These are phyloP conservation scores for Cylindrodendrum hubeiense DNA, from an alignment of 2,329 filamentous ascomycete species.

Conservation along the genomic window DNA sequence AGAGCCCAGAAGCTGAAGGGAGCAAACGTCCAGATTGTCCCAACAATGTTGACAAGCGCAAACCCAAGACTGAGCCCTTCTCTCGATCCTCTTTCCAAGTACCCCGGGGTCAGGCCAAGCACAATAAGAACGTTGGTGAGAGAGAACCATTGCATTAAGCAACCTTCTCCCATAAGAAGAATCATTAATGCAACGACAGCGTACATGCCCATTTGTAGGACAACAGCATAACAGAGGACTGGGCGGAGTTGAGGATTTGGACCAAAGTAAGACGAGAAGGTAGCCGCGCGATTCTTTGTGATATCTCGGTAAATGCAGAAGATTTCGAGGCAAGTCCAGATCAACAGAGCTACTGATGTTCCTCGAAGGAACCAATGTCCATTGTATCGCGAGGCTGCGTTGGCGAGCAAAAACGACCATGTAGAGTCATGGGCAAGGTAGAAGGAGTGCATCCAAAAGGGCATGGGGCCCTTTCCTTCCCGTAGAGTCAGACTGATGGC, in stretches of 20 bases:
- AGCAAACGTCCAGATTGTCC: slow-evolving; percentile 16
- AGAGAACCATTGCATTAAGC: slow-evolving; percentile 12
- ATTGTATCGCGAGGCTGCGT: not conserved
- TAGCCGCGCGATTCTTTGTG: not conserved
- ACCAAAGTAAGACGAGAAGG: slow-evolving; percentile 1
- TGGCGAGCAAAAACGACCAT: not conserved
- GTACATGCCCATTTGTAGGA: slow-evolving; percentile 13
- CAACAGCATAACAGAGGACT: not conserved
- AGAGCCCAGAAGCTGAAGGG: slow-evolving; percentile 12
- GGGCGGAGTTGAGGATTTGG: not conserved
- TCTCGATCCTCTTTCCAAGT: slow-evolving; percentile 11
- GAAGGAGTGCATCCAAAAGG: slow-evolving; percentile 19
- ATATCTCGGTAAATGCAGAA: slow-evolving; percentile 3
- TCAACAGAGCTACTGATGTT: not conserved
- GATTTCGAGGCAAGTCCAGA: slow-evolving; percentile 9
- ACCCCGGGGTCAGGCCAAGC: slow-evolving; percentile 14
- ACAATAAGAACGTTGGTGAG: slow-evolving; percentile 22
- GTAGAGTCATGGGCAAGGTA: slow-evolving; percentile 18
- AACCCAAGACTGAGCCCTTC: slow-evolving; percentile 10
- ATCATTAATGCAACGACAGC: not conserved
- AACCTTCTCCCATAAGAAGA: slow-evolving; percentile 12
- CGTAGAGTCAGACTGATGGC: slow-evolving; percentile 7
- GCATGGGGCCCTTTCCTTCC: slow-evolving; percentile 21
- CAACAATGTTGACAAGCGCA: slow-evolving; percentile 17
- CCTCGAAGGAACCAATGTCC: slow-evolving; percentile 14